Evolutionary conservation across 805 yeast species (phyloP), one percentile per base, ranked within the genome.

Genomic region (Wickerhamiella azymoides): DNA sequence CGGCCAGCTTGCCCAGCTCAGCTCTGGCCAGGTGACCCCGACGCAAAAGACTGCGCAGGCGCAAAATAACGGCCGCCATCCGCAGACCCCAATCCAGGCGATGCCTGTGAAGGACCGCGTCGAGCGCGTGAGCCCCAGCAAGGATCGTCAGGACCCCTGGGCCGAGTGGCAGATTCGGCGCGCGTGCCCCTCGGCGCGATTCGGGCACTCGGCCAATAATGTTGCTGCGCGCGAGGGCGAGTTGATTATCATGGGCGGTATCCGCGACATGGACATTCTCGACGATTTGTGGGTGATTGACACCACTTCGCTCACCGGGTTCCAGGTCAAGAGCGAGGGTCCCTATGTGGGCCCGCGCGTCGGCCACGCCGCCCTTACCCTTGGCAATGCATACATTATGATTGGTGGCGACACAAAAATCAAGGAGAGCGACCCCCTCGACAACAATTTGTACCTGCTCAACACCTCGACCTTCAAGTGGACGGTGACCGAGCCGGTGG

Each of bases 351-450:
- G 95, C 16, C 96, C 97, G 28, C 77, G 98, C 56, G 96, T 89
- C 6, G 97, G 97, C 3, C 99, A 92, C 63, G 84, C 95, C 5
- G 73, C 94, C 1, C 82, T 88, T 9, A 70, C 89, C 28, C 80
- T 94, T 50, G 98, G 97, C 11, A 89, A 88, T 58, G 97, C 97
- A 1, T 92, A 80, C 57, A 86, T 92, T 39, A 76, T 92, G 11
- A 89, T 84, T 63, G 98, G 97, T 30, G 99, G 99, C 57, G 98
- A 92, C 60, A 92, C 97, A 1, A 73, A 74, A 53, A 81, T 78
- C 43, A 63, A 59, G 33, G 62, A 61, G 18, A 80, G 86, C 30
- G 85, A 81, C 57, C 77, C 75, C 47, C 79, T 93, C 52, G 99
- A 92, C 64, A 88, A 89, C 63, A 84, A 83, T 59, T 68, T 92